Evolutionary conservation across 2,329 filamentous ascomycete genomes (phyloP), one percentile per base, ranked within the genome.

Genomic region (Beauveria sp.): DNA sequence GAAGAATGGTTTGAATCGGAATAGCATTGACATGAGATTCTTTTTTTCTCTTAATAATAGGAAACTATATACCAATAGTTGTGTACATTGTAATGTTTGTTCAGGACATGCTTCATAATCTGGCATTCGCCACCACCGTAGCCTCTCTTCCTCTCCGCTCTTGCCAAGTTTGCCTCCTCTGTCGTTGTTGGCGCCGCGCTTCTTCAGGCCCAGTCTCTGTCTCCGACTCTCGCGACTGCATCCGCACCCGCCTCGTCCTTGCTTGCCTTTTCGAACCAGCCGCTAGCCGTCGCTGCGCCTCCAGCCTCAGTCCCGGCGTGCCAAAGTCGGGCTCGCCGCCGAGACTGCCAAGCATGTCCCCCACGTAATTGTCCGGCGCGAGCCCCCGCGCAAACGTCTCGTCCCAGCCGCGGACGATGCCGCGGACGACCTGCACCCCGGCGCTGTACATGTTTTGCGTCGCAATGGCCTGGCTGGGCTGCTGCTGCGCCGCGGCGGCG

Each of bases 271-370:
- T 42, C n/a, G 24, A 43, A 2, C 54, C n/a, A 1, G 26, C 6
- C 26, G 12, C 2, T 1, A n/a, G 34, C 10, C 16, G 34, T 4
- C 31, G 38, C 58, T 61, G 59, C 59, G 50, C 43, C 2, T 40
- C 50, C 14, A 61, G 50, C 43, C 50, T n/a, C 28, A 9, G 6
- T 1, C 5, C 42, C 18, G 50, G 42, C 20, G 59, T 54, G 50
- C 87, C 87, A 71, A 89, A 90, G 69, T 88, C 84, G 0, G 87
- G 87, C 46, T 73, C 70, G 1, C 86, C 87, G 1, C 87, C 87
- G 4, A 91, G 73, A 10, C 82, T 86, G 16, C 87, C 88, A 66
- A 90, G 87, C 60, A 91, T 86, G 68, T 90, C 87, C 6, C 88
- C 88, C 43, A 90, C 74, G 67, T 91, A 91, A 67, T 90, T 90